phyloP scores from a whole-genome alignment of 345 rosid species.

The Populus ilicifolia region DNA sequence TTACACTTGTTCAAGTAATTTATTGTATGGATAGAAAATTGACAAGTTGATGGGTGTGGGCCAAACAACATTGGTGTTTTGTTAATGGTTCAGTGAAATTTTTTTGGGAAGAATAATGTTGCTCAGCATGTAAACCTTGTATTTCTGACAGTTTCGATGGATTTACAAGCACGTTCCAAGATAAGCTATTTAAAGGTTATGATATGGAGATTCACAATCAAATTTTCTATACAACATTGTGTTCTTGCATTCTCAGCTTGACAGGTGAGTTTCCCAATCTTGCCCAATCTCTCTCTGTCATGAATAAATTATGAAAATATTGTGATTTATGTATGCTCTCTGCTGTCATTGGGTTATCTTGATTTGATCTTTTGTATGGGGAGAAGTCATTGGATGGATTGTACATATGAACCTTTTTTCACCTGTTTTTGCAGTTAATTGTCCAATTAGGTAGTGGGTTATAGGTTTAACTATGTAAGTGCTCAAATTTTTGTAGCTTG shows the following conservation, averaged over 20 bases:
- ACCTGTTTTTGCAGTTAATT: not conserved
- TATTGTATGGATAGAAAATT: not conserved
- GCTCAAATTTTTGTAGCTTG: not conserved
- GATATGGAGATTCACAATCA: slow-evolving; percentile 96
- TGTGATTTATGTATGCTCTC: not conserved
- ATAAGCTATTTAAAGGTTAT: slow-evolving; percentile 87
- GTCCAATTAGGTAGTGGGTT: not conserved
- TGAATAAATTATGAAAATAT: not conserved
- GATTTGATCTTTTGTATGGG: not conserved
- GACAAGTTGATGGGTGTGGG: not conserved
- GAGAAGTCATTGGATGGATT: not conserved
- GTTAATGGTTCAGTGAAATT: not conserved
- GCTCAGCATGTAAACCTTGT: slow-evolving; percentile 8
- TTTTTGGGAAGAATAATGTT: slow-evolving; percentile 1
- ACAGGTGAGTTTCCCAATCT: slow-evolving; percentile 46
- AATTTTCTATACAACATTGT: slow-evolving; percentile 87
- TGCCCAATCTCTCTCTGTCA: not conserved
- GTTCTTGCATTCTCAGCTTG: slow-evolving; percentile 80
- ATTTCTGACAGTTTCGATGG: slow-evolving; percentile 78
- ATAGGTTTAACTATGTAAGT: not conserved
- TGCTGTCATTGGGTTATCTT: not conserved
- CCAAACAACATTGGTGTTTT: not conserved
- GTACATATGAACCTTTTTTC: not conserved
- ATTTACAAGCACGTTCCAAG: slow-evolving; percentile 97
- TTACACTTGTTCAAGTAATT: not conserved